Evolutionary conservation across 176 grass and related monocot genomes (phyloP).

Genomic region (Aegilops sharonensis): DNA sequence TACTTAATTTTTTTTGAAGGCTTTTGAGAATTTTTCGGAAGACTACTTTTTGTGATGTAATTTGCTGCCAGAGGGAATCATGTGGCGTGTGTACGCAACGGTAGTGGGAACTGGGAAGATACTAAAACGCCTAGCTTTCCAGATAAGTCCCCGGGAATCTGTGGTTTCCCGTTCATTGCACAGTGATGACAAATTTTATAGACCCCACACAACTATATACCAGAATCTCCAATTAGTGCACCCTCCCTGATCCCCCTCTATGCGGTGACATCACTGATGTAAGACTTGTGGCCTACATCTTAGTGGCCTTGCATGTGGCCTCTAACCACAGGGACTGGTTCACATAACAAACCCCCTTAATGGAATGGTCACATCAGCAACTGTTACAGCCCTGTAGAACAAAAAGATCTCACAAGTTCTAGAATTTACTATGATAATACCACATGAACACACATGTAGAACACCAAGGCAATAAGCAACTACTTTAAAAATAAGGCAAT

Average conservation of each 20-base stretch:
- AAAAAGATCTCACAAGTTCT: background rate
- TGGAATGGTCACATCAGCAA: conserved; percentile 18
- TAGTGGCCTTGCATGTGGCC: conserved; percentile 29
- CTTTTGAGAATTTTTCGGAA: background rate
- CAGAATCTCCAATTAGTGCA: conserved; percentile 29
- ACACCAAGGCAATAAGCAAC: background rate
- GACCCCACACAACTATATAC: conserved; percentile 36
- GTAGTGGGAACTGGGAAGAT: conserved; percentile 11
- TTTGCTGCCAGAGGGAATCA: conserved; percentile 28
- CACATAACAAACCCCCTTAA: background rate
- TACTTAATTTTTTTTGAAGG: background rate
- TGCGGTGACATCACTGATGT: conserved; percentile 14
- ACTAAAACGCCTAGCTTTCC: conserved; percentile 26
- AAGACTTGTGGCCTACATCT: conserved; percentile 10
- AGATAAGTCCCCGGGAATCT: conserved; percentile 29
- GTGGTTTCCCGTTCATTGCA: conserved; percentile 23
- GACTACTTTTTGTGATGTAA: background rate
- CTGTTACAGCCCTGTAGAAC: background rate
- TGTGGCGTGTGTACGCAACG: background rate
- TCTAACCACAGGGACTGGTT: background rate
- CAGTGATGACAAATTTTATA: conserved; percentile 28
- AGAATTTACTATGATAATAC: background rate
- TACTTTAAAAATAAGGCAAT: background rate
- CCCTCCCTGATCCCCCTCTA: conserved; percentile 14
- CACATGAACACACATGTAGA: background rate